Percentiles rank a stretch among this genome's conserved stretches.
phyloP scores from a whole-genome alignment of 306 rosid species.

The Styphnolobium japonicum region DNA sequence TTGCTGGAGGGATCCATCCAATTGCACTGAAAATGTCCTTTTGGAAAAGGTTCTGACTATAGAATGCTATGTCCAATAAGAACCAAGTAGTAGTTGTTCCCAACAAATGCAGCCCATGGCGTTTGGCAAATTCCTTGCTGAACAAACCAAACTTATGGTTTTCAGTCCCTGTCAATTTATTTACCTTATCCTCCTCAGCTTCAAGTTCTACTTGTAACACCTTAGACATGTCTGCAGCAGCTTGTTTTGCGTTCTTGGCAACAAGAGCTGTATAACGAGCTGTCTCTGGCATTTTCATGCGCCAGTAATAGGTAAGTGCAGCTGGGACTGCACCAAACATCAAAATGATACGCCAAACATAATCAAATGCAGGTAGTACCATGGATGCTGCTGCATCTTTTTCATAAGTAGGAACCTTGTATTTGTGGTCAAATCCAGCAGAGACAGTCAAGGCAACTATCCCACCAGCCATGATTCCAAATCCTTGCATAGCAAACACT shows the following conservation, averaged over 20 bases:
- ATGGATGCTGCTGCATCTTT: constrained; percentile 19
- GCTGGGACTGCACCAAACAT: constrained; percentile 65
- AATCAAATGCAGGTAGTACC: constrained; percentile 42
- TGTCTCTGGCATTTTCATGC: constrained; percentile 79
- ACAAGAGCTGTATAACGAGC: constrained; percentile 79
- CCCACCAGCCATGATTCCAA: constrained; percentile 73
- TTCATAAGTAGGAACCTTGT: constrained; percentile 33
- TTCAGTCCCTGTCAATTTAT: neutral
- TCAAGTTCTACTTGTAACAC: constrained; percentile 55
- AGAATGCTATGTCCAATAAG: constrained; percentile 70
- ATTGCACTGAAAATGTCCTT: constrained; percentile 70
- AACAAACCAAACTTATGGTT: constrained; percentile 51
- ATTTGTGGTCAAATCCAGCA: constrained; percentile 40
- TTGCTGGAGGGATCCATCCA: constrained; percentile 66
- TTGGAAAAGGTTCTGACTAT: constrained; percentile 79
- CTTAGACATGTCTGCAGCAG: constrained; percentile 66
- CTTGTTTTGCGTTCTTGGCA: constrained; percentile 60
- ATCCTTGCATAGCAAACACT: constrained; percentile 88
- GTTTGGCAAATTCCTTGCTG: constrained; percentile 39
- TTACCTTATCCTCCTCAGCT: constrained; percentile 47
- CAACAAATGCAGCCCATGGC: constrained; percentile 61
- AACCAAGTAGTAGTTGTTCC: constrained; percentile 74
- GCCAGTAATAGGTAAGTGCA: constrained; percentile 63
- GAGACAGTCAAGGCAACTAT: constrained; percentile 54
- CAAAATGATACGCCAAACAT: constrained; percentile 56